Evolutionary conservation across 805 yeast genomes (phyloP).

Genomic region (Wickerhamomyces strasburgensis): DNA sequence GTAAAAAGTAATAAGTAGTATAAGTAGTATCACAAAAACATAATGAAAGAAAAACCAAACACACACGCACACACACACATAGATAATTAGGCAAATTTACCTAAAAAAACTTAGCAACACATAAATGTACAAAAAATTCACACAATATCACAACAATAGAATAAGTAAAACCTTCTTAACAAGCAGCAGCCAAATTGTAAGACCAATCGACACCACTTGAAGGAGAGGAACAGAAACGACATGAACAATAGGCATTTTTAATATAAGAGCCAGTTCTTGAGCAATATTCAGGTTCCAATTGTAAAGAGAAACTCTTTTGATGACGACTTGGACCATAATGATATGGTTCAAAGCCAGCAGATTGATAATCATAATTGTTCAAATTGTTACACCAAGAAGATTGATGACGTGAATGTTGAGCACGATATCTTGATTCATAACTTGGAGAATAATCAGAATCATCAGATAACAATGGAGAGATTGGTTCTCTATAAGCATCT

Average conservation of each 20-base stretch:
- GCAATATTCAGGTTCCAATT: slow-evolving; percentile 20
- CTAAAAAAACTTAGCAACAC: background rate
- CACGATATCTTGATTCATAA: slow-evolving; percentile 8
- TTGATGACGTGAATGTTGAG: background rate
- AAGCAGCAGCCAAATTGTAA: slow-evolving; percentile 16
- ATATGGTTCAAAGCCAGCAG: slow-evolving; percentile 13
- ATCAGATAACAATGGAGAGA: slow-evolving; percentile 19
- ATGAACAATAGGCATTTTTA: slow-evolving; percentile 19
- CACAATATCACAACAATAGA: slow-evolving; percentile 4
- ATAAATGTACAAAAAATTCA: background rate
- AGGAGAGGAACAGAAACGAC: slow-evolving; percentile 21
- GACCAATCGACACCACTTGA: slow-evolving; percentile 22
- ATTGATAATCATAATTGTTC: slow-evolving; percentile 8
- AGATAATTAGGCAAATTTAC: no score
- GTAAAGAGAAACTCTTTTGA: slow-evolving; percentile 16
- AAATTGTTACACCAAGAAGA: slow-evolving; percentile 9
- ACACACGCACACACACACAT: slow-evolving; percentile 1
- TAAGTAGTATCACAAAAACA: no score
- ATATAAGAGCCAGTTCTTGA: slow-evolving; percentile 22
- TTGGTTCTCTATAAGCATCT: slow-evolving; percentile 18
- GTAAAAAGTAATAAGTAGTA: no score
- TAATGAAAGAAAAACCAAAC: slow-evolving; percentile 2
- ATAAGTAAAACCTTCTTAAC: slow-evolving; percentile 2
- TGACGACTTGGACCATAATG: slow-evolving; percentile 12
- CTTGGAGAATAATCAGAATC: slow-evolving; percentile 18